Evolutionary conservation across 345 rosid species (phyloP), one percentile per base, ranked within the genome.

Genomic region (Geranium rotundifolium): DNA sequence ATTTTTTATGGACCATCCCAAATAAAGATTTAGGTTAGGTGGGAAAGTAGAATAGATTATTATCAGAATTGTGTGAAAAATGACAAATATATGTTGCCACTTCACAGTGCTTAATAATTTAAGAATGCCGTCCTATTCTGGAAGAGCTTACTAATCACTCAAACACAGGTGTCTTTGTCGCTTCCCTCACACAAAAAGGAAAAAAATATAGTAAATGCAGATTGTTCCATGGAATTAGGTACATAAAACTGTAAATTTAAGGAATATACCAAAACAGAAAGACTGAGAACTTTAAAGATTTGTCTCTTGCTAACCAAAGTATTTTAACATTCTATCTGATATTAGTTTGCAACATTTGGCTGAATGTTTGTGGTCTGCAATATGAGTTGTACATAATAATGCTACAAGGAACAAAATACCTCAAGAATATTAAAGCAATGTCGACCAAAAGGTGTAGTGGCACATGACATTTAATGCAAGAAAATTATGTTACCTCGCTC

Each of bases 401-500:
- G 5, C 41, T 8, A 34, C 41, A 34, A 8, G 41, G 41, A 34
- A 34, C 41, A 34, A 34, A 34, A 34, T 34, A 34, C 8, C 41
- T 8, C 41, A 34, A 34, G 41, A 8, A 3, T 34, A 34, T 34
- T 8, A 34, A 34, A 8, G 41, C 41, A 34, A 4, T 8, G 5
- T 34, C 41, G 50, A 5, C 14, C 50, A 41, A 4, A 5, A 5
- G 50, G 41, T 34, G 8, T 41, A 13, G 50, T 9, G 10, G 12
- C 50, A 41, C 10, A 13, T 41, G 50, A 41, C 12, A 41, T 41
- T 41, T 9, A 41, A 41, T 41, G 50, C 50, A 41, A 41, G 50
- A 2, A 41, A 41, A 49, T 31, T 2, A 27, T 60, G 23, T 77
- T n/a, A 93, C 97, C 97, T 93, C 87, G 23, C 72, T 83, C 87